Conservation (phyloP, 208 protist genomes). For the Leishmania arabica region DNA sequence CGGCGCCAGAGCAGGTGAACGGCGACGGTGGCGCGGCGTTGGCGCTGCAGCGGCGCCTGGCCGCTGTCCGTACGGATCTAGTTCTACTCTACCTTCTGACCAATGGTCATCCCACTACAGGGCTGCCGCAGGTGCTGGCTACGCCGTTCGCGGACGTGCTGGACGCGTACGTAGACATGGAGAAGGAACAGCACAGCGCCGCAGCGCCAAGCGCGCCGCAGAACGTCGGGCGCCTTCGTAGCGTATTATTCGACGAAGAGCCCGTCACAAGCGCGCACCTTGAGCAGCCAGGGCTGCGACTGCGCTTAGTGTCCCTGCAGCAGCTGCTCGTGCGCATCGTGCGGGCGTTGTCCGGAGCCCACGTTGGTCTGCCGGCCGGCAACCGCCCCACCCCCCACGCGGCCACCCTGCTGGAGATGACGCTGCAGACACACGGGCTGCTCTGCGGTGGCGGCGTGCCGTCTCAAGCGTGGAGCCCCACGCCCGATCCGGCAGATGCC, state of each 20-base stretch:
- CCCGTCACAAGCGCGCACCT: slow-evolving; percentile 12
- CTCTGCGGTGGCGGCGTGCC: slow-evolving; percentile 55
- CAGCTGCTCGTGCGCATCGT: slow-evolving; percentile 42
- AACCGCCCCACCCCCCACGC: slow-evolving; percentile 30
- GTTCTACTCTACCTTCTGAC: slow-evolving; percentile 67
- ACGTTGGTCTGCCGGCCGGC: slow-evolving; percentile 14
- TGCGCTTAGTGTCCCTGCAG: slow-evolving; percentile 37
- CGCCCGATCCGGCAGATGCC: slow-evolving; percentile 13
- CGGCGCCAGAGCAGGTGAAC: background rate
- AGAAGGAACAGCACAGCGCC: slow-evolving; percentile 3
- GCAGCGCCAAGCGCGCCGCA: background rate
- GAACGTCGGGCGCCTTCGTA: slow-evolving; percentile 8
- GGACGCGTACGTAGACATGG: slow-evolving; percentile 52
- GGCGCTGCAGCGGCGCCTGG: slow-evolving; percentile 33
- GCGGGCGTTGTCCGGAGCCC: background rate
- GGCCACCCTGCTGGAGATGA: slow-evolving; percentile 61
- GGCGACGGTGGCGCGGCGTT: background rate
- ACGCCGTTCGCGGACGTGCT: slow-evolving; percentile 57
- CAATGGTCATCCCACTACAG: slow-evolving; percentile 51
- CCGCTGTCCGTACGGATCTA: slow-evolving; percentile 60
- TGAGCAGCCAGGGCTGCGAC: slow-evolving; percentile 35
- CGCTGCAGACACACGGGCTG: slow-evolving; percentile 71
- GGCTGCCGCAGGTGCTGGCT: slow-evolving; percentile 39
- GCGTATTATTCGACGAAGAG: slow-evolving; percentile 39
- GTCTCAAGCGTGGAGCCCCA: slow-evolving; percentile 47